These are phyloP conservation scores for Macrolepiota albuminosa DNA, from an alignment of 768 basidiomycete species.

Conservation along the genomic window DNA sequence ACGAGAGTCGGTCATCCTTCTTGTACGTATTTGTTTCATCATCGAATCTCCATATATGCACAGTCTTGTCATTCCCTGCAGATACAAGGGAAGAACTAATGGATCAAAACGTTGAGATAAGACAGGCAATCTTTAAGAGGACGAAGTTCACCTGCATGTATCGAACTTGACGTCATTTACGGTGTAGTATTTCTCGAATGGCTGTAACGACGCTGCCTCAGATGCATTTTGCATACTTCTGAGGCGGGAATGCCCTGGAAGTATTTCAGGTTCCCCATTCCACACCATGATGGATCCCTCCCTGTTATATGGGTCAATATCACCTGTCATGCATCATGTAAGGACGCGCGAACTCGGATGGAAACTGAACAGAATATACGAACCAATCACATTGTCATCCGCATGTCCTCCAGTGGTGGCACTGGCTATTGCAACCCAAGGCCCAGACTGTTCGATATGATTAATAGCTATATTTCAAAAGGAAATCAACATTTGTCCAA, in stretches of 20 bases:
- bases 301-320: constrained; percentile 40
- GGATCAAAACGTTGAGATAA: neutral
- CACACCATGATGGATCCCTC: constrained; percentile 43
- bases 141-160: constrained; percentile 37
- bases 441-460: constrained; percentile 42
- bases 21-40: constrained; percentile 12
- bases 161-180: constrained; percentile 55
- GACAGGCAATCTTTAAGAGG: neutral
- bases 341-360: neutral
- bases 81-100: constrained; percentile 40
- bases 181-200: constrained; percentile 45
- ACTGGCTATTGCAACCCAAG: constrained; percentile 39
- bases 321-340: constrained; percentile 16
- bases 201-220: neutral
- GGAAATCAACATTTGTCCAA: neutral
- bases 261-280: constrained; percentile 19
- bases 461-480: constrained; percentile 38
- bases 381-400: constrained; percentile 26
- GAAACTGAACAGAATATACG: neutral
- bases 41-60: constrained; percentile 38
- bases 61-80: constrained; percentile 39
- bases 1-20: constrained; percentile 2
- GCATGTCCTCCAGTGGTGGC: constrained; percentile 40
- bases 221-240: neutral
- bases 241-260: constrained; percentile 18